These are phyloP conservation scores for Cryptosporidium bovis DNA, from an alignment of 169 alveolate genomes.

Conservation along the genomic window DNA sequence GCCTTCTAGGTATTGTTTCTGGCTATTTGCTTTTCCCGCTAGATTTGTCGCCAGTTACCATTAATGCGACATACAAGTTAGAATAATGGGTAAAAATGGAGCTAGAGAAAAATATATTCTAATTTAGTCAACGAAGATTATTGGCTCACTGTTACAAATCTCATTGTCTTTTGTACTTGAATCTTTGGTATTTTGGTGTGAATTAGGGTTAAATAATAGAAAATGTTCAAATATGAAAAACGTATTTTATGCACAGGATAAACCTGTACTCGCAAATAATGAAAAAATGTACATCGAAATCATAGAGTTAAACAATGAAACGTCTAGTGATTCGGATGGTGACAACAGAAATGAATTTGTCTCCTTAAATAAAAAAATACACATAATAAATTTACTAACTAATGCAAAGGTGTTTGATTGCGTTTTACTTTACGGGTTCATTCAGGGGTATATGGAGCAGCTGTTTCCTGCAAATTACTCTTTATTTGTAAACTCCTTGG, in stretches of 20 bases:
- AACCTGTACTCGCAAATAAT: neutral
- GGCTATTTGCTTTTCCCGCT: neutral
- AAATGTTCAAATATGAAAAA: constrained; percentile 15
- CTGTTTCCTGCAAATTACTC: constrained; percentile 61
- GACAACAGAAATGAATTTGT: too few relatives aligned
- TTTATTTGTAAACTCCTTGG: constrained; percentile 21
- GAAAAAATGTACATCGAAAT: constrained; percentile 45
- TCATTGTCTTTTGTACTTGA: too few relatives aligned
- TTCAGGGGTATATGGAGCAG: constrained; percentile 69
- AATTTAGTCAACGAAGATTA: too few relatives aligned
- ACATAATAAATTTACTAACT: neutral
- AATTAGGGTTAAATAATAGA: neutral
- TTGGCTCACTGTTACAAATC: too few relatives aligned
- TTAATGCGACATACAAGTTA: neutral
- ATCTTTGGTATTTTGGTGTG: too few relatives aligned
- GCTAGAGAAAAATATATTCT: too few relatives aligned
- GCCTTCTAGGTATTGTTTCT: neutral
- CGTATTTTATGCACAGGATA: neutral
- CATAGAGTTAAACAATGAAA: neutral
- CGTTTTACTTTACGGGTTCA: constrained; percentile 44
- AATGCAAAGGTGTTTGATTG: constrained; percentile 8
- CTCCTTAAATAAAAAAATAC: neutral
- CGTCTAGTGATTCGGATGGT: too few relatives aligned
- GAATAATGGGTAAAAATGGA: too few relatives aligned
- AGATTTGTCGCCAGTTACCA: constrained; percentile 4